phyloP scores from a whole-genome alignment of 2,329 filamentous ascomycete genomes.

The Penicillium sp. region DNA sequence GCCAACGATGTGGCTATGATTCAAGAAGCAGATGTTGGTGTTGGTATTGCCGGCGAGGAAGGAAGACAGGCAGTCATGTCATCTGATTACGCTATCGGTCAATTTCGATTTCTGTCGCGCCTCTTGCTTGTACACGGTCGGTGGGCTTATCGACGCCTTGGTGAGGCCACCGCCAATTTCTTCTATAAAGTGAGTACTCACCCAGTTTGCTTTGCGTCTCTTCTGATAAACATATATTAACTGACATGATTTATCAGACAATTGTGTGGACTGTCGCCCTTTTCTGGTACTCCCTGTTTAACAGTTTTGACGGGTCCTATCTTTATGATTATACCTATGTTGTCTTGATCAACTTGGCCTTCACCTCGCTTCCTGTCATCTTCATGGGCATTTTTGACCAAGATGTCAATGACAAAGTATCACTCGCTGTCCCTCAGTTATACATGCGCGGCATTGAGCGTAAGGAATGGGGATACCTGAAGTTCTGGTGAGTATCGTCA shows the following conservation, averaged over 20 bases:
- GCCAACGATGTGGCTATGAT: slow-evolving; percentile 98
- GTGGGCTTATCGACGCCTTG: slow-evolving; percentile 93
- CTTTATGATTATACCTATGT: slow-evolving; percentile 98
- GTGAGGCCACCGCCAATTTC: slow-evolving; percentile 94
- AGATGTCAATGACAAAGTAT: slow-evolving; percentile 91
- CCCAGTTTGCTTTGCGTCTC: background rate
- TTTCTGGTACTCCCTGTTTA: slow-evolving; percentile 97
- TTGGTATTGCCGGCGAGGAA: slow-evolving; percentile 90
- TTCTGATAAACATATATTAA: background rate
- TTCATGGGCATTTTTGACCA: slow-evolving; percentile 97
- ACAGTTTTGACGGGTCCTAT: slow-evolving; percentile 94
- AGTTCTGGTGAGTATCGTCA: slow-evolving; percentile 76
- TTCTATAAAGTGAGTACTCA: slow-evolving; percentile 75
- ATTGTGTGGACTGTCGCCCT: slow-evolving; percentile 95
- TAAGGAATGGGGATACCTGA: slow-evolving; percentile 89
- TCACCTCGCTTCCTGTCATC: slow-evolving; percentile 91
- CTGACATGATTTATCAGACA: slow-evolving; percentile 55
- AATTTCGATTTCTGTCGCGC: slow-evolving; percentile 83
- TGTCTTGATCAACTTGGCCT: slow-evolving; percentile 90
- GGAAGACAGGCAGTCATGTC: slow-evolving; percentile 93
- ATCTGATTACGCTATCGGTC: slow-evolving; percentile 90
- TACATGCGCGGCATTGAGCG: slow-evolving; percentile 95
- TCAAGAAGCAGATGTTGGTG: slow-evolving; percentile 93
- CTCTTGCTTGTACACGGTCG: slow-evolving; percentile 85
- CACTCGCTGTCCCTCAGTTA: slow-evolving; percentile 87